Base-by-base conservation (phyloP, 208 protist species). In the Acanthamoeba royreba region DNA sequence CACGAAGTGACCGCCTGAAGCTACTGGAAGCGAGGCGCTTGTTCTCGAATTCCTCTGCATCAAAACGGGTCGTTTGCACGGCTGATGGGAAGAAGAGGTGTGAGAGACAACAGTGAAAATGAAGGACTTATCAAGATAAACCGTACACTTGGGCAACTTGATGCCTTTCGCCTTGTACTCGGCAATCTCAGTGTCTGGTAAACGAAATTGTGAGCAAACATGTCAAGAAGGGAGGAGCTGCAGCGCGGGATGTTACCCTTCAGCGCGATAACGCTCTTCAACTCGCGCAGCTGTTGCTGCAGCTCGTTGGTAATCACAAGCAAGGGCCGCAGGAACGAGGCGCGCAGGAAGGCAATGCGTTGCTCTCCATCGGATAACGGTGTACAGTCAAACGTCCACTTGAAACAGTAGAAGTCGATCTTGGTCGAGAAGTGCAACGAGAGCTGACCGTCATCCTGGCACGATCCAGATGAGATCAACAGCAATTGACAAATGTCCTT, bases 331-430 rank as follows among this genome's bases (percentile, higher is more conserved):
- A 52, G 38, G 45, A 85, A 85, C 40, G 38, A 85, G 28, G 28
- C 40, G 40, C 74, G 74, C 45, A 53, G 13, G 74, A 85, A 85
- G 15, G 45, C 38, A 15, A 49, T 0, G 9, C 42, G 42, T n/a
- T 85, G 74, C 45, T 45, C 74, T n/a, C 28, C 42, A 31, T 38
- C 74, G 9, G 74, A 47, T 13, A 85, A 42, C 38, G 74, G 38
- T 25, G 38, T n/a, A 22, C 74, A 85, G 42, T 52, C 45, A 85
- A 85, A 85, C 25, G 74, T 52, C 74, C 74, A 85, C 38, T 85
- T 85, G 74, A 85, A 52, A 42, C 74, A 52, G 74, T 85, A 85
- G 45, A 85, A 85, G 35, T 85, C 74, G 74, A 85, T 85, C 74
- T 85, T 85, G 17, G 42, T 45, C 22, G 74, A 45, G 74, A 85